Base-by-base conservation (phyloP, 2,329 filamentous ascomycete genomes). In the Dothiorella sarmentorum region DNA sequence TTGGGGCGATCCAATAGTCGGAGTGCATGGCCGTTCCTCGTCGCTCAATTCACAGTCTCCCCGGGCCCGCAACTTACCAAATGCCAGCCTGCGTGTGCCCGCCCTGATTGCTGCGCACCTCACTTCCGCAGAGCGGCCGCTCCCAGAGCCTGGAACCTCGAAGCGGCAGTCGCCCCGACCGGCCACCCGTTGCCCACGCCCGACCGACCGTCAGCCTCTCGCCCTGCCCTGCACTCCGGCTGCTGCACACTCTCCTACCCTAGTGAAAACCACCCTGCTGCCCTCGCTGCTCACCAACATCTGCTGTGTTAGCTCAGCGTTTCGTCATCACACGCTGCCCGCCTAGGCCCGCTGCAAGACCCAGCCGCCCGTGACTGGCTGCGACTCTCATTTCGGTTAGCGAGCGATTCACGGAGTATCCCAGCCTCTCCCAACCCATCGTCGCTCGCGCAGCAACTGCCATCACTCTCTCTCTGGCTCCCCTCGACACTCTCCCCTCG, bases 311-410 rank as follows among this genome's bases (percentile, higher is more conserved):
- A 40, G 38, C 52, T 40, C 44, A 20, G 26, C 56, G 35, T 58
- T 52, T 58, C 56, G 44, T 58, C 55, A 58, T 47, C 44, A 17
- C 44, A 29, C 26, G 37, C 52, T 56, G 37, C 52, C 52, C 52
- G 40, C 52, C 52, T 27, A 56, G 38, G 52, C 52, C 52, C 27
- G 27, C 52, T 35, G 31, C 31, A 51, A 33, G 24, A 53, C 49
- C 49, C 49, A 53, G 49, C 35, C 45, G 44, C 43, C 56, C 56
- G 56, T 58, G 56, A 51, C 56, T 58, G 56, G 56, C 56, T 27
- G 56, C 56, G 45, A 58, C 43, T 51, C 56, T 58, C 56, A 58
- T 58, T 58, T 58, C 56, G 56, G 56, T 58, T 58, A 58, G 56
- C 45, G 37, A 58, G 24, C 35, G 52, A 56, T 44, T 58, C 45